phyloP scores from a whole-genome alignment of 2,329 filamentous ascomycete genomes.

The Colletotrichum noveboracense region DNA sequence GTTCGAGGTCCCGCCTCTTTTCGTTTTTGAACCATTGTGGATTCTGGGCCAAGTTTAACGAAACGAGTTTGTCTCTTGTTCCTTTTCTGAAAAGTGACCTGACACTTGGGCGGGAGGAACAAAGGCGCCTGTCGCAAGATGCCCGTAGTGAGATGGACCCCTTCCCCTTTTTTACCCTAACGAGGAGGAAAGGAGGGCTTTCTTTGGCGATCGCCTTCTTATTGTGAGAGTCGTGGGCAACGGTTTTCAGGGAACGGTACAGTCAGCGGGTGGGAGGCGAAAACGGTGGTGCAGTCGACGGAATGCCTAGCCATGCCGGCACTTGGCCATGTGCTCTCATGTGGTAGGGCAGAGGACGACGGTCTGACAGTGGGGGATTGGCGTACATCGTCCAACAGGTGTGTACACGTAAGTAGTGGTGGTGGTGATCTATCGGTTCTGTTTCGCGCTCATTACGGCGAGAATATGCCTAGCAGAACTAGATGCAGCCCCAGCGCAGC shows the following conservation, averaged over 20 bases:
- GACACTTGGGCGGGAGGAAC: neutral
- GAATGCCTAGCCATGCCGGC: conserved; percentile 16
- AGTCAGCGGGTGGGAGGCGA: neutral
- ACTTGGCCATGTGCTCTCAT: conserved; percentile 16
- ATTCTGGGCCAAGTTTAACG: neutral
- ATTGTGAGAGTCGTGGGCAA: neutral
- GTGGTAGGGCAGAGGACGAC: conserved; percentile 1
- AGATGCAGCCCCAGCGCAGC: neutral
- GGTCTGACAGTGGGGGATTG: neutral
- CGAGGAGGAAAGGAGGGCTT: neutral
- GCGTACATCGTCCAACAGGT: neutral
- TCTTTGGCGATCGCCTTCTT: neutral
- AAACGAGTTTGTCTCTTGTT: neutral
- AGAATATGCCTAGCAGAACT: neutral
- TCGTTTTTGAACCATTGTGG: conserved; percentile 6
- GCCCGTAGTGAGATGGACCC: neutral
- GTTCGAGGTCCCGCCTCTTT: neutral
- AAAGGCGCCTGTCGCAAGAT: conserved; percentile 7
- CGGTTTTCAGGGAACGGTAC: neutral
- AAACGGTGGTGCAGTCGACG: neutral
- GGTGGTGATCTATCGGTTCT: neutral
- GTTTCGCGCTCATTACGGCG: neutral
- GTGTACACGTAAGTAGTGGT: neutral
- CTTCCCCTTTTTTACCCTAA: neutral
- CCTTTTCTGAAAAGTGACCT: conserved; percentile 1